phyloP scores from a whole-genome alignment of 2,329 filamentous ascomycete species.

The Amesomyces nigricolor region DNA sequence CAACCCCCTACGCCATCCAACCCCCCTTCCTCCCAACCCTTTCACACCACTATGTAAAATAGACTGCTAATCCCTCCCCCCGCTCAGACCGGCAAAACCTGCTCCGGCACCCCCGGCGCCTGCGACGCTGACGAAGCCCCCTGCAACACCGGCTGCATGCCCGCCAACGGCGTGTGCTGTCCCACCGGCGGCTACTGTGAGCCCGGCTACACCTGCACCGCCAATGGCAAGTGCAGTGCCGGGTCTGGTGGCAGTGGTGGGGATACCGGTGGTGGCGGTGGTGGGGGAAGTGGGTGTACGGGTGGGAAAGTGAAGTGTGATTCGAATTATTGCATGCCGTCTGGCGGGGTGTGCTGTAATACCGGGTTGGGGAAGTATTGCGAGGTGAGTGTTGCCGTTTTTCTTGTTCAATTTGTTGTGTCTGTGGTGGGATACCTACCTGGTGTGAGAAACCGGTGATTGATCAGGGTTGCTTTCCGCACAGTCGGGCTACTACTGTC shows the following conservation, averaged over 20 bases:
- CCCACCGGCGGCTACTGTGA: constrained; percentile 28
- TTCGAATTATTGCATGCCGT: constrained; percentile 12
- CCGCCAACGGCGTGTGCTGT: constrained; percentile 31
- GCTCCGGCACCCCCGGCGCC: background rate
- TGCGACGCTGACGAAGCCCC: background rate
- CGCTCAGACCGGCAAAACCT: background rate
- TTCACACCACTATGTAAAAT: too few relatives aligned
- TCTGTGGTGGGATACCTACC: too few relatives aligned
- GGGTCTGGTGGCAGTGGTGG: constrained; percentile 22
- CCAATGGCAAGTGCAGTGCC: constrained; percentile 24
- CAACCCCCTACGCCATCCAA: too few relatives aligned
- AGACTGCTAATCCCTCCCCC: background rate
- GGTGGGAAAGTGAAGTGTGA: background rate
- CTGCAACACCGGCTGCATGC: constrained; percentile 31
- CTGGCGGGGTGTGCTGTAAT: constrained; percentile 10
- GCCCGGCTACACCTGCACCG: constrained; percentile 28
- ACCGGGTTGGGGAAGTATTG: constrained; percentile 15
- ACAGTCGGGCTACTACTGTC: constrained; percentile 15
- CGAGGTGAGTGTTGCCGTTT: background rate
- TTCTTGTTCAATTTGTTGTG: too few relatives aligned
- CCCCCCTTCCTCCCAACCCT: too few relatives aligned
- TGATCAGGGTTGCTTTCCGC: too few relatives aligned
- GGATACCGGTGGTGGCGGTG: constrained; percentile 2
- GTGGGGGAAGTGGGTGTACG: constrained; percentile 5
- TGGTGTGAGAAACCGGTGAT: too few relatives aligned